These are phyloP conservation scores for Jamesozyma jinghongensis DNA, from an alignment of 805 yeast species.

Conservation along the genomic window DNA sequence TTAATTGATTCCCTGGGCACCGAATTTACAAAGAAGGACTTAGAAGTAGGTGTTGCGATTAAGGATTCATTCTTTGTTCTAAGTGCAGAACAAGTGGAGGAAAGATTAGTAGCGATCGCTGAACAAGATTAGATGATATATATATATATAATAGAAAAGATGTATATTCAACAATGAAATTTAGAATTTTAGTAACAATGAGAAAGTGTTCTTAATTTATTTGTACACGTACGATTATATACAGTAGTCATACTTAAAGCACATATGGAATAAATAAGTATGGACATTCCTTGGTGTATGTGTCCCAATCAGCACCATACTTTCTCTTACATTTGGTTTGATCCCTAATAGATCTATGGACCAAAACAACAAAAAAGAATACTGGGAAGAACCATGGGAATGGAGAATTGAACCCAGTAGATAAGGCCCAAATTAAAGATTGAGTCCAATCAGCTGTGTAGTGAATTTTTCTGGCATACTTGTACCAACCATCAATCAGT, in stretches of 20 bases:
- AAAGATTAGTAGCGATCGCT: constrained; percentile 86
- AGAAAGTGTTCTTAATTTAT: too few species aligned
- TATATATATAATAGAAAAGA: not conserved
- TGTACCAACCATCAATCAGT: constrained; percentile 91
- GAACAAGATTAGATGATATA: constrained; percentile 65
- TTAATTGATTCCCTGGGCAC: constrained; percentile 82
- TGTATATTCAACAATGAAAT: not conserved
- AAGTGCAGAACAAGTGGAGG: constrained; percentile 84
- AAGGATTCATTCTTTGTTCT: constrained; percentile 61
- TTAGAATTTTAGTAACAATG: too few species aligned
- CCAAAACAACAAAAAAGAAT: constrained; percentile 78
- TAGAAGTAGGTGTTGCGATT: constrained; percentile 87
- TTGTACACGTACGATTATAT: too few species aligned
- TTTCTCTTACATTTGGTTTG: constrained; percentile 72
- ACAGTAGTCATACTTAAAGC: constrained; percentile 33
- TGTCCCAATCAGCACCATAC: constrained; percentile 92
- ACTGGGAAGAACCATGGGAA: constrained; percentile 95
- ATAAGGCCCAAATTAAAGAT: constrained; percentile 83
- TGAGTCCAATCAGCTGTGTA: constrained; percentile 92
- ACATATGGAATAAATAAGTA: constrained; percentile 86
- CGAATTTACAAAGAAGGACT: constrained; percentile 86
- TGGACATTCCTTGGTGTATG: constrained; percentile 79
- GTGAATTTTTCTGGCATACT: constrained; percentile 85
- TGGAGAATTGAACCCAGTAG: constrained; percentile 79
- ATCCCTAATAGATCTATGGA: constrained; percentile 87